Percentiles rank a stretch among this genome's conserved stretches.
phyloP scores from a whole-genome alignment of 805 yeast genomes.

The Kodamaea kaohsiungensis region DNA sequence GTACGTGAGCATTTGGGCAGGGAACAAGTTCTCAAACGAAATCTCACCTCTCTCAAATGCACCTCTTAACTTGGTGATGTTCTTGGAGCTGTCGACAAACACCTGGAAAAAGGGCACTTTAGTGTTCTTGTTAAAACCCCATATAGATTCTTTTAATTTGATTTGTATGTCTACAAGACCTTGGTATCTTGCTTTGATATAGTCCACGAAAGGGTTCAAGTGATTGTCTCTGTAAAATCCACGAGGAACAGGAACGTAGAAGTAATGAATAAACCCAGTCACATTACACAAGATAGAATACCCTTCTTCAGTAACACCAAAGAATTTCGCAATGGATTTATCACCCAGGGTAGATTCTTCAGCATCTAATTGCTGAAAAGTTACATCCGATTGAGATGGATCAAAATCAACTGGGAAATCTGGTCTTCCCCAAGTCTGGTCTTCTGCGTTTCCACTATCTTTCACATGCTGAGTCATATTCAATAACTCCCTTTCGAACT shows the following conservation, averaged over 20 bases:
- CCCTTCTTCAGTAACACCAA: slow-evolving; percentile 90
- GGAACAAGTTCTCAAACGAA: slow-evolving; percentile 62
- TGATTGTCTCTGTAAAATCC: slow-evolving; percentile 63
- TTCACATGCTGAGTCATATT: slow-evolving; percentile 34
- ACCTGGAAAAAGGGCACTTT: slow-evolving; percentile 81
- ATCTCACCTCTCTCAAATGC: slow-evolving; percentile 85
- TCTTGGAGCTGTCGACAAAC: slow-evolving; percentile 62
- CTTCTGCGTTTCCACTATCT: slow-evolving; percentile 31
- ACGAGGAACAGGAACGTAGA: slow-evolving; percentile 88
- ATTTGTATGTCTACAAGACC: slow-evolving; percentile 70
- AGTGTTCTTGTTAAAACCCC: slow-evolving; percentile 87
- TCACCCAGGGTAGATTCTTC: slow-evolving; percentile 63
- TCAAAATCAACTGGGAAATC: slow-evolving; percentile 51
- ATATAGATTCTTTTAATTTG: slow-evolving; percentile 75
- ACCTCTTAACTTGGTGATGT: slow-evolving; percentile 67
- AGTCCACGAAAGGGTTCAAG: slow-evolving; percentile 44
- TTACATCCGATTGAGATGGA: slow-evolving; percentile 51
- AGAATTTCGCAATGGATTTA: slow-evolving; percentile 71
- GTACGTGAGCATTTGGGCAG: slow-evolving; percentile 65
- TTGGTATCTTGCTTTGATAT: slow-evolving; percentile 49
- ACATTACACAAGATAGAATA: slow-evolving; percentile 88
- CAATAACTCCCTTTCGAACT: slow-evolving; percentile 41
- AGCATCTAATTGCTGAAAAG: slow-evolving; percentile 92
- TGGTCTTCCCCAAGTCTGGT: slow-evolving; percentile 56
- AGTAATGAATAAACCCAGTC: slow-evolving; percentile 83